Percentiles rank a stretch among this genome's conserved stretches.
Evolutionary conservation across 805 yeast genomes (phyloP).

Genomic region (Candida sakaeoensis): DNA sequence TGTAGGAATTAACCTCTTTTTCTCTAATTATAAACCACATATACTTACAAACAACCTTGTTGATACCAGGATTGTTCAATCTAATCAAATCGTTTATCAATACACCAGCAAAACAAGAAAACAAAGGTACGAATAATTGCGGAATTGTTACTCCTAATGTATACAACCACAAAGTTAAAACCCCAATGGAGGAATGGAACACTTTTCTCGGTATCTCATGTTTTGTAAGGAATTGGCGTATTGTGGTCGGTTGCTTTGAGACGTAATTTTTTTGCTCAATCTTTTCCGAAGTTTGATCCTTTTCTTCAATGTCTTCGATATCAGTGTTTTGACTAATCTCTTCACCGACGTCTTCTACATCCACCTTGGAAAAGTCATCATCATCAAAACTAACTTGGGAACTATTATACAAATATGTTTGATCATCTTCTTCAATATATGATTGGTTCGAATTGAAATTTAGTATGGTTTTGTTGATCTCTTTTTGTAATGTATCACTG

Average conservation of each 20-base stretch:
- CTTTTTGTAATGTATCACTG: constrained; percentile 2
- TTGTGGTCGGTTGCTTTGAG: constrained; percentile 1
- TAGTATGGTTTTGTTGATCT: constrained; percentile 8
- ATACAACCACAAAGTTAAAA: constrained; percentile 72
- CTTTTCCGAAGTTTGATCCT: not conserved
- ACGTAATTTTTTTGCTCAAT: not conserved
- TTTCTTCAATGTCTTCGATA: not conserved
- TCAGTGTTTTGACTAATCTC: constrained; percentile 5
- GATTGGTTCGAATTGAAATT: constrained; percentile 22
- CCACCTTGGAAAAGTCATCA: constrained; percentile 14
- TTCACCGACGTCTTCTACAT: constrained; percentile 12
- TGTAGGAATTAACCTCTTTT: constrained; percentile 63
- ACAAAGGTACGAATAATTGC: constrained; percentile 59
- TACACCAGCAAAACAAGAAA: constrained; percentile 51
- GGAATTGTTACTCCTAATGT: constrained; percentile 53
- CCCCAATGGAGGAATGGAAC: constrained; percentile 86
- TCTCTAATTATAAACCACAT: constrained; percentile 87
- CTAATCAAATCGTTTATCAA: constrained; percentile 66
- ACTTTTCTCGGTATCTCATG: constrained; percentile 88
- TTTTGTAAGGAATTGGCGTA: constrained; percentile 50
- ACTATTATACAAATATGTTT: constrained; percentile 28
- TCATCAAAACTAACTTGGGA: constrained; percentile 17
- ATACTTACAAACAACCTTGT: constrained; percentile 57
- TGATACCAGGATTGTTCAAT: constrained; percentile 57
- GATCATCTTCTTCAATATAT: constrained; percentile 38